Conservation (phyloP, 78 protist genomes). For the Dictyostelium citrinum region DNA sequence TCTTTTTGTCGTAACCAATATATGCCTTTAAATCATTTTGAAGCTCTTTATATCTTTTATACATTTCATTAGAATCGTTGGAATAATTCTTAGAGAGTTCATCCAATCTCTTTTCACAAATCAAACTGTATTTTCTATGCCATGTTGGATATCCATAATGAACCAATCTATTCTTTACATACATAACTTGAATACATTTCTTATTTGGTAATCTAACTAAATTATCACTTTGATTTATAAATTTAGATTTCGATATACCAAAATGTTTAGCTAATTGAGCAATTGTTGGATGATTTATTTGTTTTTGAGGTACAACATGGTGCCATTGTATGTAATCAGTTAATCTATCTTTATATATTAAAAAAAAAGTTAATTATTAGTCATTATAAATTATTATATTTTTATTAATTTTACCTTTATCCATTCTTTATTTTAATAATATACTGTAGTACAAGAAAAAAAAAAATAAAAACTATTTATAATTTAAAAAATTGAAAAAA, state of each 20-base stretch:
- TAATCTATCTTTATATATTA: not conserved
- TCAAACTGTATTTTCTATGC: not conserved
- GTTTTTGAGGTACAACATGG: not conserved
- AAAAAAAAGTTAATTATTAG: no score
- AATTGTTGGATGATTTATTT: not conserved
- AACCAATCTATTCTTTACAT: not conserved
- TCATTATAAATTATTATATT: no score
- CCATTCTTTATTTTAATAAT: no score
- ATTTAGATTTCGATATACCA: not conserved
- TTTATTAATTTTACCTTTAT: no score
- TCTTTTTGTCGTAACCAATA: not conserved
- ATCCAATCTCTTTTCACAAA: not conserved
- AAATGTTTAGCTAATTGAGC: not conserved
- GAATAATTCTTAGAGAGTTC: not conserved
- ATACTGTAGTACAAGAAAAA: no score
- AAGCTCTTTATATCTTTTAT: not conserved
- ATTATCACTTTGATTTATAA: not conserved
- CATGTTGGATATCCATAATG: not conserved
- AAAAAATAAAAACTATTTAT: no score
- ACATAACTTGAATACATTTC: not conserved
- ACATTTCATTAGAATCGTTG: not conserved
- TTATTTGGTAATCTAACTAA: not conserved
- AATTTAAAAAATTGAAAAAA: no score
- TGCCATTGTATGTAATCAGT: not conserved
- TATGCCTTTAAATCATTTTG: not conserved